Evolutionary conservation across 75 land plant genomes (phyloP), one percentile per base, ranked within the genome.

Genomic region (Isoetes taiwanensis): DNA sequence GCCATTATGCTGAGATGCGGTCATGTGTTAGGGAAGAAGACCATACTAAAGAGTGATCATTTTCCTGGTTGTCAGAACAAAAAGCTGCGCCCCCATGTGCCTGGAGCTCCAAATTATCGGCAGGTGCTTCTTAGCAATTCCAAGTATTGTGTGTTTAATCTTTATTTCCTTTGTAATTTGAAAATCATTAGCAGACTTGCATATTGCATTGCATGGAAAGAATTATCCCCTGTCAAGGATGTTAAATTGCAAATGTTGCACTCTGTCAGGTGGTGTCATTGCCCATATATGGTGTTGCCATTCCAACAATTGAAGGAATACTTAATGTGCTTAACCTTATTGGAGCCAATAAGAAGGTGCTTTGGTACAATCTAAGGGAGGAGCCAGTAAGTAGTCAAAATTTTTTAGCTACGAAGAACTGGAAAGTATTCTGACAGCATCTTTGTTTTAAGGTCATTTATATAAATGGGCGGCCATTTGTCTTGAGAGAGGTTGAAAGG

Each of bases 41-140:
- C 97, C n/a, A 91, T 91, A 30, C 72, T 91, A 32, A 86, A 91
- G 70, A 86, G 85, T 58, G 97, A 91, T 55, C 97, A 91, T 74
- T 91, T 91, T 59, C 94, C 94, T 20, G 97, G 97, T 12, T 91
- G 97, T 69, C 94, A 91, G 62, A 91, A 91, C 78, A 86, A 83
- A 56, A 78, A 85, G 16, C 56, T 91, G 61, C 61, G 70, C 17
- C 97, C 97, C 24, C 94, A 91, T 11, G 79, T 91, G 46, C 90
- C 82, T 20, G 97, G 97, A 12, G 97, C 94, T 59, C 97, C 97
- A 17, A 91, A 91, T 67, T 91, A 91, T 62, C 76, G 97, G 28
- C 84, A 86, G 93, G 96, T 86, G 25, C 34, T 25, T 50, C 5
- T 2, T 28, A n/a, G n/a, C n/a, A n/a, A n/a, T 39, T 57, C 38